A percentile compares a stretch with the other conserved stretches of the same genome.
These are phyloP conservation scores for Aureobasidium namibiae DNA, from an alignment of 2,329 filamentous ascomycete genomes.

Conservation along the genomic window DNA sequence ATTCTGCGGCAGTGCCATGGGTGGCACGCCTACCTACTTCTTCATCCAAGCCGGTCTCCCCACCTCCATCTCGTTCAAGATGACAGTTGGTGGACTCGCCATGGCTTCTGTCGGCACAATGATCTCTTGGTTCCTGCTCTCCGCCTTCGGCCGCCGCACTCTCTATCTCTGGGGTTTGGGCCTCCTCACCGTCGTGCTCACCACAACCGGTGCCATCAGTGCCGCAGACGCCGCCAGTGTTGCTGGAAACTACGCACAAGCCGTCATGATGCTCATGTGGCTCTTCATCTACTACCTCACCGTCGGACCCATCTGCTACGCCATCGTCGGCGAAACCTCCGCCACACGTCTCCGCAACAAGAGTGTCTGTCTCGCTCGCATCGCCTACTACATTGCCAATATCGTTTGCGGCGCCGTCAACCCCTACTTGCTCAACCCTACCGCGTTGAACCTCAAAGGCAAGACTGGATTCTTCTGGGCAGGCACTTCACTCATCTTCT, in stretches of 20 bases:
- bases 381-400: slow-evolving; percentile 31
- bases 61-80: slow-evolving; percentile 31
- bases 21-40: slow-evolving; percentile 41
- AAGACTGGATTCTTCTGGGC: slow-evolving; percentile 37
- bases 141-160: slow-evolving; percentile 30
- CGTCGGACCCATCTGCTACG: slow-evolving; percentile 32
- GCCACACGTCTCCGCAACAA: slow-evolving; percentile 31
- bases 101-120: slow-evolving; percentile 31
- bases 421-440: slow-evolving; percentile 35
- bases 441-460: slow-evolving; percentile 31
- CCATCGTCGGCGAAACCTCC: slow-evolving; percentile 31
- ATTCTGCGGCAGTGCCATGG: slow-evolving; percentile 34
- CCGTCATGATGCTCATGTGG: slow-evolving; percentile 30
- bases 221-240: slow-evolving; percentile 15
- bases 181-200: slow-evolving; percentile 31
- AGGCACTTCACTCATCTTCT: slow-evolving; percentile 25
- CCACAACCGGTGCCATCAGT: slow-evolving; percentile 12
- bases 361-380: slow-evolving; percentile 32
- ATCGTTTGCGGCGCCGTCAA: slow-evolving; percentile 34
- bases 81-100: slow-evolving; percentile 35
- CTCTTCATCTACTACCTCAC: slow-evolving; percentile 30
- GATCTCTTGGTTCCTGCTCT: slow-evolving; percentile 34
- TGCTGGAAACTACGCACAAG: slow-evolving; percentile 34
- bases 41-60: slow-evolving; percentile 37
- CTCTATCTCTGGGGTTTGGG: slow-evolving; percentile 36